A percentile compares a stretch with the other conserved stretches of the same genome.
Conservation (phyloP, 768 basidiomycete species). For the Mycena floridula region DNA sequence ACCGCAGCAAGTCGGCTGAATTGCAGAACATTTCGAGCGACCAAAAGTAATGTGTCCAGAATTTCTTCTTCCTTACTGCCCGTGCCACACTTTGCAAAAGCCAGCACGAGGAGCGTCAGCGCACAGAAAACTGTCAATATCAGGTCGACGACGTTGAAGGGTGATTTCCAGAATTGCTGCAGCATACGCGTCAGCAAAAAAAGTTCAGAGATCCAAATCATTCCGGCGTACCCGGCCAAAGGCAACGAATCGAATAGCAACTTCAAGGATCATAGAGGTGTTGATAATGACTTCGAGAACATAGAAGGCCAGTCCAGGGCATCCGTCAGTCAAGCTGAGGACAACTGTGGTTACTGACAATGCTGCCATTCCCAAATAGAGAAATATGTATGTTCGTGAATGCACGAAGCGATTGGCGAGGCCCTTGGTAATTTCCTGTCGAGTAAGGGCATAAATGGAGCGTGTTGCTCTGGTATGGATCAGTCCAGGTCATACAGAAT, state of each 20-base stretch:
- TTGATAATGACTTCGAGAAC: constrained; percentile 87
- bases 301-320: constrained; percentile 85
- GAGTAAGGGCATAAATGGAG: constrained; percentile 81
- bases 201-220: not conserved
- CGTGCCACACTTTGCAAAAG: constrained; percentile 78
- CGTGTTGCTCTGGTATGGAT: constrained; percentile 68
- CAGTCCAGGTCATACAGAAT: too few species aligned
- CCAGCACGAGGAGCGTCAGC: constrained; percentile 81
- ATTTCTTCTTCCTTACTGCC: constrained; percentile 91
- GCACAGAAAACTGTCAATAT: constrained; percentile 86
- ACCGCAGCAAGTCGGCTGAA: constrained; percentile 90
- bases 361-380: constrained; percentile 86
- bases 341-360: constrained; percentile 83
- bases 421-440: constrained; percentile 76
- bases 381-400: constrained; percentile 78
- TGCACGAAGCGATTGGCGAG: constrained; percentile 89
- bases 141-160: constrained; percentile 86
- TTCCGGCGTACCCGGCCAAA: constrained; percentile 73
- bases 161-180: constrained; percentile 96
- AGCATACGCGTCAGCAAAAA: constrained; percentile 1
- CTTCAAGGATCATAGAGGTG: constrained; percentile 89
- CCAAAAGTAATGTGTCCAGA: constrained; percentile 85
- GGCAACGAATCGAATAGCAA: constrained; percentile 85
- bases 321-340: constrained; percentile 76
- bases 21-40: constrained; percentile 89